Base-by-base conservation (phyloP, 345 rosid species). In the Populus alba region DNA sequence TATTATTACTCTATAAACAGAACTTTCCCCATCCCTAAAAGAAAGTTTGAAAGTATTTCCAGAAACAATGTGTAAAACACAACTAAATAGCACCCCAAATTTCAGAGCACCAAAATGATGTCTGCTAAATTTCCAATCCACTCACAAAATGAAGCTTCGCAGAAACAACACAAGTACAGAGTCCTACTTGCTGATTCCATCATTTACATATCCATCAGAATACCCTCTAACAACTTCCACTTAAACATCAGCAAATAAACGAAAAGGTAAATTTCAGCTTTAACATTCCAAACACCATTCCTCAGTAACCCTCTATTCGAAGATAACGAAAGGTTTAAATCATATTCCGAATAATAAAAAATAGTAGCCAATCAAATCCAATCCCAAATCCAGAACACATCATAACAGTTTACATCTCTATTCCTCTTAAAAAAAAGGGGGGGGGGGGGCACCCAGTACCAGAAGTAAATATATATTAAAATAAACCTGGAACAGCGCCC, bases 401-500 rank as follows among this genome's bases (percentile, higher is more conserved):
- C 65, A 77, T 69, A 65, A 13, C 29, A 59, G 6, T 25, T 10
- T 12, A 51, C 51, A 79, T 35, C 38, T 3, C 38, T n/a, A 73
- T 15, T 57, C 66, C 49, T 59, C 23, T 15, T 13, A 4, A 10
- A 12, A 11, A 7, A 10, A 10, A 3, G 13, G 13, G 13, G 1
- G 45, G 0, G 43, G 12, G 43, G 3, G 3, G 45, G 1, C 10
- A 41, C 2, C 9, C 11, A 37, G 63, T 16, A 12, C 16, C 51
- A 13, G 51, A 45, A 45, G 51, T 45, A 15, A 45, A 45, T 13
- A 45, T 45, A 13, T 45, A 70, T 31, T 63, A 31, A 77, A 66
- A 67, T 25, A 75, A 76, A 92, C 99, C 99, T 94, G 88, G 95
- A 71, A 80, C 93, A 59, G 91, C 90, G 71, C 98, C 99, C 97